phyloP scores from a whole-genome alignment of 805 yeast species.

The Teunomyces tritomae region DNA sequence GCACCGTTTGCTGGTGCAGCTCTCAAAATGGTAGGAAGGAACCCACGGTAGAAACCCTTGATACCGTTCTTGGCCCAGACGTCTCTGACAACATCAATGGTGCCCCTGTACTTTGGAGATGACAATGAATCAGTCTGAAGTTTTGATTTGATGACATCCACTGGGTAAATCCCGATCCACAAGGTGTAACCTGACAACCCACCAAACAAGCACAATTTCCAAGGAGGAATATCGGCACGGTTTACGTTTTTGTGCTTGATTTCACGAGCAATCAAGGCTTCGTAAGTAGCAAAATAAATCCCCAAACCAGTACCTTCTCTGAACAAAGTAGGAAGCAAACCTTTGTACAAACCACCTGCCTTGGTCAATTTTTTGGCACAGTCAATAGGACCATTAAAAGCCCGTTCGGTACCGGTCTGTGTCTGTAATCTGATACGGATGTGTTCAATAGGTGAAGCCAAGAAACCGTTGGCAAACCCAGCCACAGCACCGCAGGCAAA shows the following conservation, averaged over 20 bases:
- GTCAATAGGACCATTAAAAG: conserved; percentile 71
- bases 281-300: conserved; percentile 85
- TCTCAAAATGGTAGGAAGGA: conserved; percentile 86
- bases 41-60: conserved; percentile 85
- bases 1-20: conserved; percentile 99
- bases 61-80: conserved; percentile 60
- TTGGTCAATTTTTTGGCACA: conserved; percentile 57
- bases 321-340: conserved; percentile 81
- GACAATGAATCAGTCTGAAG: conserved; percentile 66
- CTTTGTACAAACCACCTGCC: conserved; percentile 66
- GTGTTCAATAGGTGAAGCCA: conserved; percentile 94
- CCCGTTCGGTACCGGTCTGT: conserved; percentile 56
- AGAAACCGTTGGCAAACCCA: conserved; percentile 83
- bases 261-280: conserved; percentile 74
- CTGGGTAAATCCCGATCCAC: conserved; percentile 84
- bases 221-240: conserved; percentile 80
- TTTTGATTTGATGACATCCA: conserved; percentile 88
- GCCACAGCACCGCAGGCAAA: conserved; percentile 87
- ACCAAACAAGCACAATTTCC: conserved; percentile 84
- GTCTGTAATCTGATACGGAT: conserved; percentile 92
- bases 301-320: conserved; percentile 98
- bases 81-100: conserved; percentile 56
- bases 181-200: conserved; percentile 87
- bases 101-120: conserved; percentile 57
- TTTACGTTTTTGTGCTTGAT: conserved; percentile 42